Base-by-base conservation (phyloP, 805 yeast species). In the Yamadazyma ubonensis region DNA sequence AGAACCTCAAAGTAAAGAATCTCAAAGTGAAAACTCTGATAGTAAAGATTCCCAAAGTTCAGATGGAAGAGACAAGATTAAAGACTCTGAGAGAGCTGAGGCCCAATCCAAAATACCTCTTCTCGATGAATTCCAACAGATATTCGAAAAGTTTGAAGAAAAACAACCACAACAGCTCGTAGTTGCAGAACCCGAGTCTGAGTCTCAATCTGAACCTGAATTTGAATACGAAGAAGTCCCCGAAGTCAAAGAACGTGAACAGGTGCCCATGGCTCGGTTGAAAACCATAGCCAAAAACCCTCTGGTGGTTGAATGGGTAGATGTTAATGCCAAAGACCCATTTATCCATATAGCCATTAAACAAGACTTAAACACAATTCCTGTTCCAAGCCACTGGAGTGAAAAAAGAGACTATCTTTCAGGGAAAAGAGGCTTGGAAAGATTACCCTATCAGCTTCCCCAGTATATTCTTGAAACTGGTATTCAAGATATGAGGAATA, bases 371-470 rank as follows among this genome's bases (percentile, higher is more conserved):
- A 86, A 87, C 48, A 71, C 66, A 1, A 81, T 90, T 0, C 86
- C 79, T 2, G 87, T 91, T 1, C 98, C 98, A 0, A 54, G 63
- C 0, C 93, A 89, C 59, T 91, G 99, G 99, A 78, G 78, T 38
- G 63, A 74, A 11, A 88, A 87, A 53, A 67, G 84, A 38, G 96
- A 86, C 27, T 89, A 81, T 50, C 61, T 89, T 3, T 66, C 88
- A 1, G 71, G 81, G 1, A 75, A 79, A 45, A 71, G 84, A 37
- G 83, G 90, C 1, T 46, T 79, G 16, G 89, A 81, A 39, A 79
- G 79, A 50, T 72, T 73, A 7, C 87, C 88, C 0, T 91, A 86
- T 55, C 78, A 78, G 53, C 67, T 91, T 15, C 98, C 98, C 0
- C 71, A 78, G 29, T 85, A 78, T 50, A 87, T 93, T 28, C 71